Evolutionary conservation across 768 basidiomycete species (phyloP).

Genomic region (Sistotremastrum suecicum): DNA sequence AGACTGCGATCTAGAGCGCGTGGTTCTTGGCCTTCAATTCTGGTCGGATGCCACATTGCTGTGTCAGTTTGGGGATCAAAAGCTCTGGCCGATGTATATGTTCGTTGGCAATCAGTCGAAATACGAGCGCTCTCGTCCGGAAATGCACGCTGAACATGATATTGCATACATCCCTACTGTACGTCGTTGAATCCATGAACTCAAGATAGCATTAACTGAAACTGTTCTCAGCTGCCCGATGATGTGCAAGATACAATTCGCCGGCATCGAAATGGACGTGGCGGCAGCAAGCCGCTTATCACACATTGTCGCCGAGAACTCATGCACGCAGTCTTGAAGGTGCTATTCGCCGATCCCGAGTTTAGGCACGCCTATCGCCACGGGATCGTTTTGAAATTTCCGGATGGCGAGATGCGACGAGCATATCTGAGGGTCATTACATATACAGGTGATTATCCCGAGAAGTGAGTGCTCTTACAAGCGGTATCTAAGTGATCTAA

Average conservation of each 20-base stretch:
- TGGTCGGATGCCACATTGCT: background rate
- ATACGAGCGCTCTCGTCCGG: background rate
- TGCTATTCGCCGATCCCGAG: conserved; percentile 9
- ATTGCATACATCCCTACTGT: conserved; percentile 3
- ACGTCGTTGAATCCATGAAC: background rate
- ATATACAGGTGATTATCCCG: conserved; percentile 21
- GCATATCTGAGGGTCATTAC: conserved; percentile 15
- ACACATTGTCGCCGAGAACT: conserved; percentile 14
- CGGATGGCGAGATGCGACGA: conserved; percentile 13
- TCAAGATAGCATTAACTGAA: too few species aligned
- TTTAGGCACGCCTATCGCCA: conserved; percentile 14
- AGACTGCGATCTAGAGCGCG: background rate
- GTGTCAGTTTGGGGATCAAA: background rate
- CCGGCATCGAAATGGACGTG: too few species aligned
- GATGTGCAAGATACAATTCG: conserved; percentile 4
- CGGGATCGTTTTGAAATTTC: conserved; percentile 15
- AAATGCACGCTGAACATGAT: background rate
- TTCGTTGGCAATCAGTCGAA: background rate
- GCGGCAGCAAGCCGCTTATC: background rate
- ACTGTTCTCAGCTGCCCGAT: conserved; percentile 2
- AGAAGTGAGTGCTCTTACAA: conserved; percentile 17
- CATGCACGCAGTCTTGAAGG: conserved; percentile 16
- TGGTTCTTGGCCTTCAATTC: background rate
- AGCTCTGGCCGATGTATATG: background rate
- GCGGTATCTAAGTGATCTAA: background rate